phyloP scores from a whole-genome alignment of 179 eudicot genomes.

The Pouteria campechiana region DNA sequence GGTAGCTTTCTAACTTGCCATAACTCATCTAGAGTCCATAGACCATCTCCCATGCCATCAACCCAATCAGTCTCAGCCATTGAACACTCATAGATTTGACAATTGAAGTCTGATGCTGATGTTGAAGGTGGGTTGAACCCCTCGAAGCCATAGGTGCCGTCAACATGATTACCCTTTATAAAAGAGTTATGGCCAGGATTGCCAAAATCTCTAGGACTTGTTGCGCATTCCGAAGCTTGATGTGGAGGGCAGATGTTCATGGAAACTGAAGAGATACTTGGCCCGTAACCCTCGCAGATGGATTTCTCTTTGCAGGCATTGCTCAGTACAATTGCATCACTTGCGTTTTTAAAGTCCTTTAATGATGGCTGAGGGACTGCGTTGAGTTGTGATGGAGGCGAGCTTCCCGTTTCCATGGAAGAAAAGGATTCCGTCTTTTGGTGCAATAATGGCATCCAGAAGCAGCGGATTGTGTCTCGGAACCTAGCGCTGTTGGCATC shows the following conservation, averaged over 20 bases:
- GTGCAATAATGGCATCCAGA: constrained; percentile 39
- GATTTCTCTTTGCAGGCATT: too few species aligned
- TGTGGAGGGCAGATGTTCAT: constrained; percentile 1
- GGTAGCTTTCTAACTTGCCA: constrained; percentile 40
- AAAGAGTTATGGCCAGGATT: not conserved
- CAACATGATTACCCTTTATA: constrained; percentile 3
- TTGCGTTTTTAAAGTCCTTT: not conserved
- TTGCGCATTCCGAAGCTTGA: constrained; percentile 10
- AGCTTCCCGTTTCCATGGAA: constrained; percentile 4
- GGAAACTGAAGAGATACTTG: constrained; percentile 1
- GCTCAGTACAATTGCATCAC: constrained; percentile 13
- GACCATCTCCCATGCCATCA: constrained; percentile 15
- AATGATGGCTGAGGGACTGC: not conserved
- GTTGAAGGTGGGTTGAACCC: constrained; percentile 7
- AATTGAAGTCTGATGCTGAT: constrained; percentile 9
- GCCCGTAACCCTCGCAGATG: too few species aligned
- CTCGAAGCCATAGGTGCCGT: constrained; percentile 20
- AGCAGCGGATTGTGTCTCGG: constrained; percentile 29
- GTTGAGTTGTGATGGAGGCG: constrained; percentile 2
- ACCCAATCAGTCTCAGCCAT: constrained; percentile 10
- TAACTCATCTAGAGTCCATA: constrained; percentile 37
- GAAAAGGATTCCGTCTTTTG: constrained; percentile 26
- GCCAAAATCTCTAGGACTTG: constrained; percentile 1
- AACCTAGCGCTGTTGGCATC: constrained; percentile 39
- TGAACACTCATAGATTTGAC: constrained; percentile 2